phyloP scores from a whole-genome alignment of 169 alveolate genomes.

The Plasmodium berghei region DNA sequence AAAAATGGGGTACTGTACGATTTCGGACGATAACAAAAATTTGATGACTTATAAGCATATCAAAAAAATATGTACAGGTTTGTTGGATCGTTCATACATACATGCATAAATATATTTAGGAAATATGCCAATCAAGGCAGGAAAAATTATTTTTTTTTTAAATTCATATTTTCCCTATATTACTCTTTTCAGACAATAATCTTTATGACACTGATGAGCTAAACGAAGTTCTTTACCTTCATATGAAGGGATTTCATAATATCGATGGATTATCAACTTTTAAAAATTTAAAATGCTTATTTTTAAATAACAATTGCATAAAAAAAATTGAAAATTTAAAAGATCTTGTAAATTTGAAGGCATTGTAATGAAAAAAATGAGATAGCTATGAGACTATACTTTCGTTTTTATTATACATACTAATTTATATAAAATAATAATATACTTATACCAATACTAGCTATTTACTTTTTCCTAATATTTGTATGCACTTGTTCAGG shows the following conservation, averaged over 20 bases:
- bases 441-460: no score
- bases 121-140: background rate
- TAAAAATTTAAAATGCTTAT: constrained; percentile 91
- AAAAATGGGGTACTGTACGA: constrained; percentile 7
- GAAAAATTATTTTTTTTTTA: constrained; percentile 1
- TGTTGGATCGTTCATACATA: background rate
- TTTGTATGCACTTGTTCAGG: constrained; percentile 48
- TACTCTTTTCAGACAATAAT: constrained; percentile 77
- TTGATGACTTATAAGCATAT: constrained; percentile 38
- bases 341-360: constrained; percentile 85
- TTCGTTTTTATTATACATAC: constrained; percentile 2
- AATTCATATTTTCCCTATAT: background rate
- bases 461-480: background rate
- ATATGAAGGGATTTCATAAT: constrained; percentile 91
- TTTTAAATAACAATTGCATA: constrained; percentile 94
- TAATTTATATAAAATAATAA: background rate
- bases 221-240: constrained; percentile 93
- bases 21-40: background rate
- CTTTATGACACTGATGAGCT: constrained; percentile 91
- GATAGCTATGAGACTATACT: constrained; percentile 1
- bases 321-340: constrained; percentile 90
- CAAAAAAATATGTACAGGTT: constrained; percentile 60
- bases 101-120: background rate
- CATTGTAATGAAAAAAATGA: constrained; percentile 82
- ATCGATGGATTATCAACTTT: constrained; percentile 91